phyloP scores from a whole-genome alignment of 2,329 filamentous ascomycete species.

The Cadophora sp. region DNA sequence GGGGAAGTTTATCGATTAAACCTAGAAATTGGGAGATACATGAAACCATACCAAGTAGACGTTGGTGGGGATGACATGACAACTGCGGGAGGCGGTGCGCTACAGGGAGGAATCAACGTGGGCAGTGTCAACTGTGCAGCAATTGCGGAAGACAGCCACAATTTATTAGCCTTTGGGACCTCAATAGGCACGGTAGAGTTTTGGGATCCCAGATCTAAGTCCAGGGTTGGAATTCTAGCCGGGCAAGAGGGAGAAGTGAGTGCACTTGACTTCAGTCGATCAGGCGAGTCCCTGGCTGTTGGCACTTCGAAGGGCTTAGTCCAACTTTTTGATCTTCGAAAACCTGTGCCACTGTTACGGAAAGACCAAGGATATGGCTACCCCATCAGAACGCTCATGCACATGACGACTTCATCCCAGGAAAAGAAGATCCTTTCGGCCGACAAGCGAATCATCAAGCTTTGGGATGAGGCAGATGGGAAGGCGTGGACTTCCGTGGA shows the following conservation, averaged over 20 bases:
- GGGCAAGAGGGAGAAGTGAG: constrained; percentile 78
- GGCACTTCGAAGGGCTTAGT: constrained; percentile 89
- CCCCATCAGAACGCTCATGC: constrained; percentile 83
- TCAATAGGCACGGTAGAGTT: constrained; percentile 96
- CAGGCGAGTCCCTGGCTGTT: constrained; percentile 83
- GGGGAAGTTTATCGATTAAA: constrained; percentile 95
- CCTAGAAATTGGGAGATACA: constrained; percentile 88
- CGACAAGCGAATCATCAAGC: constrained; percentile 96
- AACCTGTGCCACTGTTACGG: constrained; percentile 81
- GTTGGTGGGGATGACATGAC: constrained; percentile 82
- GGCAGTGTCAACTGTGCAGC: constrained; percentile 88
- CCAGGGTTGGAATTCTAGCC: constrained; percentile 78
- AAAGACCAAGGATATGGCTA: constrained; percentile 98
- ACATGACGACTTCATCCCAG: constrained; percentile 73
- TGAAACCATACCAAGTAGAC: constrained; percentile 92
- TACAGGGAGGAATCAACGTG: constrained; percentile 86
- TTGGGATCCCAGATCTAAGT: constrained; percentile 89
- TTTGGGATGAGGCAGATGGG: constrained; percentile 87
- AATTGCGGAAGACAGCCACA: constrained; percentile 88
- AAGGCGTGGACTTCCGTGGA: constrained; percentile 95
- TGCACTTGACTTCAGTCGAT: constrained; percentile 83
- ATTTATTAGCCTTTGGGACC: constrained; percentile 91
- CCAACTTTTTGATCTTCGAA: constrained; percentile 90
- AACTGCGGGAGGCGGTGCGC: constrained; percentile 69
- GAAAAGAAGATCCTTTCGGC: constrained; percentile 89